Evolutionary conservation across 768 basidiomycete genomes (phyloP).

Genomic region (Lentinula guzmanii): DNA sequence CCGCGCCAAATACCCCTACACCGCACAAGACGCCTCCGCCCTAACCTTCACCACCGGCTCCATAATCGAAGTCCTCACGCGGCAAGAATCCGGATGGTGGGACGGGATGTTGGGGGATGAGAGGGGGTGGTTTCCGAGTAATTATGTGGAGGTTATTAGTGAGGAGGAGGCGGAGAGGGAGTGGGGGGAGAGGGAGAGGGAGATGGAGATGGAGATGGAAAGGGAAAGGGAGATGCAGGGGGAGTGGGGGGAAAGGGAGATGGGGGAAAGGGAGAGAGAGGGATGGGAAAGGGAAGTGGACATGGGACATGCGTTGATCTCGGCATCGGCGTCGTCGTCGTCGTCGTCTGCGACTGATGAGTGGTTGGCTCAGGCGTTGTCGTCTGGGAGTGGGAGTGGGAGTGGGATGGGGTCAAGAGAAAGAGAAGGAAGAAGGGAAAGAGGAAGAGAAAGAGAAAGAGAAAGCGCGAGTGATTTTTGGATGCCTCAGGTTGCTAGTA

Average conservation of each 20-base stretch:
- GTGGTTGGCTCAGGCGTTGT: conserved; percentile 49
- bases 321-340: conserved; percentile 18
- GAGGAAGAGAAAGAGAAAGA: conserved; percentile 5
- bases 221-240: not conserved
- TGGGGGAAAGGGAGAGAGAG: not conserved
- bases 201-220: not conserved
- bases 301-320: conserved; percentile 43
- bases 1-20: conserved; percentile 68
- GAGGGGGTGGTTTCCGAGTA: conserved; percentile 96
- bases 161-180: conserved; percentile 64
- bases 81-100: conserved; percentile 96
- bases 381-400: conserved; percentile 1
- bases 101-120: conserved; percentile 87
- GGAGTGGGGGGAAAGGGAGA: not conserved
- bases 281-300: conserved; percentile 10
- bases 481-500: conserved; percentile 79
- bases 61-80: conserved; percentile 89
- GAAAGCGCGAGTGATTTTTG: conserved; percentile 69
- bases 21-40: conserved; percentile 81
- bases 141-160: conserved; percentile 78
- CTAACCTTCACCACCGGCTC: conserved; percentile 84
- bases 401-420: not conserved
- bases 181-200: not conserved
- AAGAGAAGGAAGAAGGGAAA: not conserved
- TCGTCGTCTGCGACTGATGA: conserved; percentile 36